Percentiles rank a stretch among this genome's conserved stretches.
These are phyloP conservation scores for Stenocarpella maydis DNA, from an alignment of 2,329 filamentous ascomycete species.

Conservation along the genomic window DNA sequence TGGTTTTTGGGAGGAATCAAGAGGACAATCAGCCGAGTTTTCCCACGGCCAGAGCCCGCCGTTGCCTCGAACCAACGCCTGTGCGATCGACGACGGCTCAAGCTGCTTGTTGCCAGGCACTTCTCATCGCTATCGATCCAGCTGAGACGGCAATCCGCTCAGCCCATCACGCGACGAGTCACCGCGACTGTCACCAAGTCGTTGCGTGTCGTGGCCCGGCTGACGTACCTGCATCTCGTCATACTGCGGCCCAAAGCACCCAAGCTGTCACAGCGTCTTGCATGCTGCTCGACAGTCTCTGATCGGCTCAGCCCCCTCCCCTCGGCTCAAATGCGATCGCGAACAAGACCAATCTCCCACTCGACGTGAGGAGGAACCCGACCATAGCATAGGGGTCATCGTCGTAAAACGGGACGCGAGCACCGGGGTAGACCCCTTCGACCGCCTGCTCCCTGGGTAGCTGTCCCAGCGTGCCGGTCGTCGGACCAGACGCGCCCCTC, in stretches of 20 bases:
- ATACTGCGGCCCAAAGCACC: slow-evolving; percentile 26
- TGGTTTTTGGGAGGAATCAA: slow-evolving; percentile 26
- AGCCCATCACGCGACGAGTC: slow-evolving; percentile 14
- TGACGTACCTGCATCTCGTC: slow-evolving; percentile 30
- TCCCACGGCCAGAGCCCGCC: slow-evolving; percentile 2
- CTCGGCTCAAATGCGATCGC: slow-evolving; percentile 28
- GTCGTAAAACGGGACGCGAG: neutral
- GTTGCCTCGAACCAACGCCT: slow-evolving; percentile 17
- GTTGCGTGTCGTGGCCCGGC: slow-evolving; percentile 23
- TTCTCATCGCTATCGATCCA: neutral
- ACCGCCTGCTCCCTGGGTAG: neutral
- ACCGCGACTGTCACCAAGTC: slow-evolving; percentile 5
- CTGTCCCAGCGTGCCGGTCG: slow-evolving; percentile 22
- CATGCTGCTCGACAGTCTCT: slow-evolving; percentile 15
- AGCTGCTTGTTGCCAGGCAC: neutral
- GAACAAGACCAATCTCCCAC: slow-evolving; percentile 19
- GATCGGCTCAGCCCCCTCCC: neutral
- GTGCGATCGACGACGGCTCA: slow-evolving; percentile 19
- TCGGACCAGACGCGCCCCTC: slow-evolving; percentile 24
- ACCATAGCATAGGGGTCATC: neutral
- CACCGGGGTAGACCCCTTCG: slow-evolving; percentile 5
- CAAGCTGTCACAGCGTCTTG: slow-evolving; percentile 25
- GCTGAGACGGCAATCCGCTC: neutral
- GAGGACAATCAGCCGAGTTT: slow-evolving; percentile 27
- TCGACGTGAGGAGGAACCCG: slow-evolving; percentile 19